phyloP scores from a whole-genome alignment of 2,329 filamentous ascomycete genomes.

The Lasiodiplodia gonubiensis region DNA sequence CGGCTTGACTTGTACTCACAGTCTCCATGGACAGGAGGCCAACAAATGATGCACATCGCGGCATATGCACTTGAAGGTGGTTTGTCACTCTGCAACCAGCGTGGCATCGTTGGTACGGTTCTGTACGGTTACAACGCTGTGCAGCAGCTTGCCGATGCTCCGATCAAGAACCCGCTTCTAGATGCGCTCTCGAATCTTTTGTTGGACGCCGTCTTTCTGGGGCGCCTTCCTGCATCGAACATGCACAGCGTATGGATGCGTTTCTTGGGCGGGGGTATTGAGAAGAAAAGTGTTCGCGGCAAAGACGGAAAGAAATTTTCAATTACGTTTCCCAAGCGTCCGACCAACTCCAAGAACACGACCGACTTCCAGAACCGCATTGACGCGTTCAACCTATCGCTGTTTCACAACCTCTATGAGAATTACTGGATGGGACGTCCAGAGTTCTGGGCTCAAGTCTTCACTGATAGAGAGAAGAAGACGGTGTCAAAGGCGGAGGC shows the following conservation, averaged over 20 bases:
- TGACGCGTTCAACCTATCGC: slow-evolving; percentile 9
- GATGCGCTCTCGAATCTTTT: slow-evolving; percentile 20
- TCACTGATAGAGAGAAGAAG: slow-evolving; percentile 2
- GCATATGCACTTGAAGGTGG: slow-evolving; percentile 11
- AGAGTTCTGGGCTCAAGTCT: slow-evolving; percentile 10
- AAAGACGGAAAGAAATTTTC: slow-evolving; percentile 15
- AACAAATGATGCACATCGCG: slow-evolving; percentile 14
- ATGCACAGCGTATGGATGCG: slow-evolving; percentile 12
- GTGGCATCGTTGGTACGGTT: slow-evolving; percentile 22
- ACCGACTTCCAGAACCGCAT: slow-evolving; percentile 20
- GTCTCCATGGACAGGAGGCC: slow-evolving; percentile 24
- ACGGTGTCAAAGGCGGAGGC: slow-evolving; percentile 12
- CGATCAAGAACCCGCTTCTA: slow-evolving; percentile 9
- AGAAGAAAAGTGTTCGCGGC: slow-evolving; percentile 5
- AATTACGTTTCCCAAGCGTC: slow-evolving; percentile 10
- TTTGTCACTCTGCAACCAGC: slow-evolving; percentile 16
- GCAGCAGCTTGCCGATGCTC: slow-evolving; percentile 17
- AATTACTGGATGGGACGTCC: not conserved
- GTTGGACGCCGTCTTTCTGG: slow-evolving; percentile 19
- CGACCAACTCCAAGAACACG: slow-evolving; percentile 3
- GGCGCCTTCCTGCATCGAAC: slow-evolving; percentile 6
- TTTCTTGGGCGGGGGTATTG: slow-evolving; percentile 9
- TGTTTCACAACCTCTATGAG: slow-evolving; percentile 6
- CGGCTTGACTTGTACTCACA: slow-evolving; percentile 24
- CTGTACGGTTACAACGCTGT: slow-evolving; percentile 24